phyloP scores from a whole-genome alignment of 202 grass and related monocot species.

The Elaeis oleifera region DNA sequence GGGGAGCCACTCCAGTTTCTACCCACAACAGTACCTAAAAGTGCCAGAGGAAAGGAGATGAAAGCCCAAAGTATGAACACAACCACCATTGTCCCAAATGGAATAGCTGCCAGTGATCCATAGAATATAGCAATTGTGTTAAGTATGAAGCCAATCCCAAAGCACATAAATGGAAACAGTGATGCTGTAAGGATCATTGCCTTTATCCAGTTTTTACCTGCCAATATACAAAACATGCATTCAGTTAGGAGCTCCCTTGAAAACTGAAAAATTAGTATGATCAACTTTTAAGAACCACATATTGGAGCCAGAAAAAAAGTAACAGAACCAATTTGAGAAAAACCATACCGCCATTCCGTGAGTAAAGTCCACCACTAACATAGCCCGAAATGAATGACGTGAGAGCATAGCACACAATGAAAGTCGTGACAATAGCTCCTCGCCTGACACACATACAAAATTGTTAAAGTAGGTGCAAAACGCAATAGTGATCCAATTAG shows the following conservation, averaged over 20 bases:
- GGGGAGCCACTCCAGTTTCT: conserved; percentile 12
- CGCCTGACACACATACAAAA: conserved; percentile 27
- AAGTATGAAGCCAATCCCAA: conserved; percentile 19
- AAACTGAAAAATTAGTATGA: background rate
- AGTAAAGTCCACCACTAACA: conserved; percentile 67
- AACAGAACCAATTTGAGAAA: conserved; percentile 3
- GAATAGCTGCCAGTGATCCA: conserved; percentile 21
- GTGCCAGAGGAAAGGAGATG: conserved; percentile 19
- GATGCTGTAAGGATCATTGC: conserved; percentile 13
- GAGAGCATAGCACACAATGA: conserved; percentile 95
- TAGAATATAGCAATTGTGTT: conserved; percentile 21
- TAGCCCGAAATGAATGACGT: conserved; percentile 98
- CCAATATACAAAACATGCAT: background rate
- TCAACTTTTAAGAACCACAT: too few species aligned
- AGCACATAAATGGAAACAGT: conserved; percentile 16
- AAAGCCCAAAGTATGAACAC: conserved; percentile 17
- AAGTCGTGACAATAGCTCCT: conserved; percentile 86
- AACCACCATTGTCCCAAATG: conserved; percentile 21
- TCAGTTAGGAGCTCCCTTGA: background rate
- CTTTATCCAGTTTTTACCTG: conserved; percentile 13
- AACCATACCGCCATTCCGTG: conserved; percentile 66
- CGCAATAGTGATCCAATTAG: too few species aligned
- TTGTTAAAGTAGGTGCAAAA: too few species aligned
- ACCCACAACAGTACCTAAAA: conserved; percentile 21
- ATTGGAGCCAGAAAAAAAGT: too few species aligned